phyloP scores from a whole-genome alignment of 176 grass and related monocot genomes.

The Bromus sterilis region DNA sequence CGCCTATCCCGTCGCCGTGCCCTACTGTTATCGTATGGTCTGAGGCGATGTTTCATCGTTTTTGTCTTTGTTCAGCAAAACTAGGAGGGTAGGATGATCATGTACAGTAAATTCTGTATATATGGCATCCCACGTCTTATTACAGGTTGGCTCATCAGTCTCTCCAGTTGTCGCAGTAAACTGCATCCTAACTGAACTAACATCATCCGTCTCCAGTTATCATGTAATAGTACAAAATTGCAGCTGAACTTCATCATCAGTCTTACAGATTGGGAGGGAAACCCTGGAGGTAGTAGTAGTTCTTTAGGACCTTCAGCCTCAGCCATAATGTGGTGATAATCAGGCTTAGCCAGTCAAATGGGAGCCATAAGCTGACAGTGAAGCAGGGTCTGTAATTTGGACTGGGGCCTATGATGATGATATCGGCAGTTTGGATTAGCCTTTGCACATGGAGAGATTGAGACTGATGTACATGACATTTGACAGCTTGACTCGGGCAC shows the following conservation, averaged over 20 bases:
- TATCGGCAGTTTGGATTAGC: background rate
- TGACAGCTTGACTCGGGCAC: background rate
- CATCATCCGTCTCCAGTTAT: background rate
- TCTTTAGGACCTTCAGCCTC: background rate
- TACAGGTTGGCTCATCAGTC: slow-evolving; percentile 14
- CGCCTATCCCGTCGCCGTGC: background rate
- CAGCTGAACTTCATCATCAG: too few species aligned
- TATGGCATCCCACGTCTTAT: slow-evolving; percentile 18
- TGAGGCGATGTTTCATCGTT: slow-evolving; percentile 13
- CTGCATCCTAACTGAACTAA: background rate
- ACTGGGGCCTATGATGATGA: background rate
- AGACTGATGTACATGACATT: background rate
- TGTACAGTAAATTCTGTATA: slow-evolving; percentile 45
- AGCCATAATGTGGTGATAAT: background rate
- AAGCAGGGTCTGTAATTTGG: background rate
- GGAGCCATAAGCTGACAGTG: background rate
- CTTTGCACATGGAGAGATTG: background rate
- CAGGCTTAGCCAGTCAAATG: background rate
- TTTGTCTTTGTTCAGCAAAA: slow-evolving; percentile 18
- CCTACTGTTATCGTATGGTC: background rate
- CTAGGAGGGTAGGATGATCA: slow-evolving; percentile 33
- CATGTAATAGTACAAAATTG: background rate
- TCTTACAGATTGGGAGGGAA: background rate
- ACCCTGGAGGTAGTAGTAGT: background rate
- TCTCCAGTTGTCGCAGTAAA: background rate